Percentiles rank a stretch among this genome's conserved stretches.
phyloP scores from a whole-genome alignment of 2,329 filamentous ascomycete genomes.

The Spiromastix sp. region DNA sequence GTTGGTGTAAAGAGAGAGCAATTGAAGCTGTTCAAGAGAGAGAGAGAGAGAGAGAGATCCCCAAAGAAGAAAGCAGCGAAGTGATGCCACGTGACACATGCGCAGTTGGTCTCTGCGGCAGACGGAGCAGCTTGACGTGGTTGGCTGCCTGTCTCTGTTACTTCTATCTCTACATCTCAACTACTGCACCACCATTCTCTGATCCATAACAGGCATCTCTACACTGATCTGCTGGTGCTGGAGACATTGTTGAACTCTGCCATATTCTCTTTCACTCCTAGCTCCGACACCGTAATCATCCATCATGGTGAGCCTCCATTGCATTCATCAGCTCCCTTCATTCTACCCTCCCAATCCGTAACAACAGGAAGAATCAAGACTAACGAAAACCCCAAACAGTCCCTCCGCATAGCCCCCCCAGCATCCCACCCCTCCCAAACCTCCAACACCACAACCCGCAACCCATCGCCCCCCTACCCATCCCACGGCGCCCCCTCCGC shows the following conservation, averaged over 20 bases:
- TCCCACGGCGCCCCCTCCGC: slow-evolving; percentile 73
- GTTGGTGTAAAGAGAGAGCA: too few relatives aligned
- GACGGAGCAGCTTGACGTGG: slow-evolving; percentile 28
- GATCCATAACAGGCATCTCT: background rate
- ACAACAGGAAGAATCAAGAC: slow-evolving; percentile 3
- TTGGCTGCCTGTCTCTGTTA: slow-evolving; percentile 11
- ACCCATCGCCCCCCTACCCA: slow-evolving; percentile 43
- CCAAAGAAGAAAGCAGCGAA: background rate
- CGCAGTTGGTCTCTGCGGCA: slow-evolving; percentile 17
- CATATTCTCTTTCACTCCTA: slow-evolving; percentile 1
- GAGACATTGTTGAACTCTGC: background rate
- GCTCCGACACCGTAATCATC: background rate
- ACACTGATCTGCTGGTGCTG: background rate
- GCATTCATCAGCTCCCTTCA: too few relatives aligned
- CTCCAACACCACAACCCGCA: slow-evolving; percentile 47
- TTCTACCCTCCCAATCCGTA: too few relatives aligned
- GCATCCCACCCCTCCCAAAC: slow-evolving; percentile 55
- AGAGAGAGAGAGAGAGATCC: too few relatives aligned
- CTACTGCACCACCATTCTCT: background rate
- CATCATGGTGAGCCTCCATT: slow-evolving; percentile 7
- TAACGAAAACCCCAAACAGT: slow-evolving; percentile 40
- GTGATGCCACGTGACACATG: slow-evolving; percentile 15
- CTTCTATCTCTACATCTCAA: slow-evolving; percentile 1
- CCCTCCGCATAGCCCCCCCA: slow-evolving; percentile 79
- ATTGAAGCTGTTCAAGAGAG: too few relatives aligned